phyloP scores from a whole-genome alignment of 1,139 yeast genomes.

The Cylindricascospora bacillispora region DNA sequence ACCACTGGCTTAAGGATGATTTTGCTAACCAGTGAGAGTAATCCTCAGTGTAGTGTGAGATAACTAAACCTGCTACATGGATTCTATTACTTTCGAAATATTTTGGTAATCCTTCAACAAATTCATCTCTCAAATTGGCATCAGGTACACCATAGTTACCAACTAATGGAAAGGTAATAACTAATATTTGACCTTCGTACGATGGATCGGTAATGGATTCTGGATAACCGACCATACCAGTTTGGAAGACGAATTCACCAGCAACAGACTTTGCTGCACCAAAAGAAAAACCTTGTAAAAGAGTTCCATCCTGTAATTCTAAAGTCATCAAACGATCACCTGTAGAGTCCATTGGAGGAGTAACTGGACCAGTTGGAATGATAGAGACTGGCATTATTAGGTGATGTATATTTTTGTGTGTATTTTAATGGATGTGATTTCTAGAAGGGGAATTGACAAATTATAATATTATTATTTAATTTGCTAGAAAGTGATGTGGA shows the following conservation, averaged over 20 bases:
- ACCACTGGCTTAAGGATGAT: slow-evolving; percentile 89
- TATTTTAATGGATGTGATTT: background rate
- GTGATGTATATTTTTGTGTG: background rate
- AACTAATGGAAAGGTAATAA: slow-evolving; percentile 89
- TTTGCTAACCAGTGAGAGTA: slow-evolving; percentile 88
- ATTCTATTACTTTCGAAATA: slow-evolving; percentile 86
- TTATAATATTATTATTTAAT: no score
- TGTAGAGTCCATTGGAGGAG: slow-evolving; percentile 77
- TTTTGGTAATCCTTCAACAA: slow-evolving; percentile 67
- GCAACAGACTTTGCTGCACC: slow-evolving; percentile 84
- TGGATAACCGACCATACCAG: slow-evolving; percentile 99
- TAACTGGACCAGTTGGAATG: slow-evolving; percentile 54
- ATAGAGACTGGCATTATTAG: background rate
- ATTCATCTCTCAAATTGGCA: slow-evolving; percentile 61
- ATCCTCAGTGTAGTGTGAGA: slow-evolving; percentile 94
- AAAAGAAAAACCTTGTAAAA: slow-evolving; percentile 91
- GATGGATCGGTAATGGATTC: slow-evolving; percentile 98
- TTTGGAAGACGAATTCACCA: slow-evolving; percentile 98
- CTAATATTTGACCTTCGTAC: slow-evolving; percentile 94
- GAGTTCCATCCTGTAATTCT: slow-evolving; percentile 83
- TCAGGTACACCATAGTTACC: slow-evolving; percentile 99
- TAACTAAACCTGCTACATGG: slow-evolving; percentile 94
- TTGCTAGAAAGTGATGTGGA: no score
- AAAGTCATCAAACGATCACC: slow-evolving; percentile 78
- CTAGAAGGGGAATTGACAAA: background rate